These are phyloP conservation scores for Omphalea diandra DNA, from an alignment of 441 rosid genomes.

Conservation along the genomic window DNA sequence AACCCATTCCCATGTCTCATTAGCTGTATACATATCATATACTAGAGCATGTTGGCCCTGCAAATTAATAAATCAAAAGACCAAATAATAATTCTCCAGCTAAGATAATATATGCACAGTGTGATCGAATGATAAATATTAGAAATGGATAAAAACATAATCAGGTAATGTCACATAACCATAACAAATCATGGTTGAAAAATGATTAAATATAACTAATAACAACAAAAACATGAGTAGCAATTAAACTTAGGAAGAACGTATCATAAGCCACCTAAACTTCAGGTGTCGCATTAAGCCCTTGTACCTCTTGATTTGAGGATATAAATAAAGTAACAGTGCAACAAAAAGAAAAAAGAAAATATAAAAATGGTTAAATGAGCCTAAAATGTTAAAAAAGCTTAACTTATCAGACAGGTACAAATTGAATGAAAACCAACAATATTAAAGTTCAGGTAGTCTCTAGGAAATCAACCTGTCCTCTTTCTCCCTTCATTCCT, in stretches of 20 bases:
- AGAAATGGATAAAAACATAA: background rate
- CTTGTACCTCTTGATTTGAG: no score
- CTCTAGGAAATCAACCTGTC: no score
- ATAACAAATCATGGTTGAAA: background rate
- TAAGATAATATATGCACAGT: background rate
- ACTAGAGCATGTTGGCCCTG: conserved; percentile 90
- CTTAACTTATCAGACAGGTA: background rate
- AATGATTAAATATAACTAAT: background rate
- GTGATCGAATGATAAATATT: background rate
- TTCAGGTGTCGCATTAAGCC: background rate
- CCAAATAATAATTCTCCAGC: background rate
- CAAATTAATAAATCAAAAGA: conserved; percentile 18
- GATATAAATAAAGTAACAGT: no score
- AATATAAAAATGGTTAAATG: background rate
- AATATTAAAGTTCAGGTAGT: background rate
- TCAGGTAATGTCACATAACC: background rate
- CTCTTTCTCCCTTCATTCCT: background rate
- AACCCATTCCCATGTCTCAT: conserved; percentile 93
- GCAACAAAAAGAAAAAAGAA: background rate
- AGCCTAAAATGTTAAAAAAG: background rate
- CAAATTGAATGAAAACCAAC: background rate
- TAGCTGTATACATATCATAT: conserved; percentile 62
- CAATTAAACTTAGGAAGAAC: background rate
- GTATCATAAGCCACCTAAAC: no score
- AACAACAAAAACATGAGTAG: background rate